These are phyloP conservation scores for Pugionium cornutum DNA, from an alignment of 345 rosid species.

Conservation along the genomic window DNA sequence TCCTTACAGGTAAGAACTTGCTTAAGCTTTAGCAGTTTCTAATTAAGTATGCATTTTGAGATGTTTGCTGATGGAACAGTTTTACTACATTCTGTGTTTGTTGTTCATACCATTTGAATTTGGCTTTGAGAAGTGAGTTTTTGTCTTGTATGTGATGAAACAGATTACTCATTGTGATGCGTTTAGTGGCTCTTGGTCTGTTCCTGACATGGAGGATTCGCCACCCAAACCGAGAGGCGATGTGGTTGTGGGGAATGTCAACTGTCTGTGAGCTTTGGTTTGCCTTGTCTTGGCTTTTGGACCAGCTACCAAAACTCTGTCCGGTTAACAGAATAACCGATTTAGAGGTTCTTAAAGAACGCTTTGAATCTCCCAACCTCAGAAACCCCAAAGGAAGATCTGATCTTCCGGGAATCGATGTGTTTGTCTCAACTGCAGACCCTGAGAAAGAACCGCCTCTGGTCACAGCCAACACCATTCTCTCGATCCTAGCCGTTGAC, in stretches of 20 bases:
- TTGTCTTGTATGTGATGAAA: slow-evolving; percentile 13
- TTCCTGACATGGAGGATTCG: slow-evolving; percentile 73
- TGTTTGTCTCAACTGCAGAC: slow-evolving; percentile 79
- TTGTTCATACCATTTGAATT: neutral
- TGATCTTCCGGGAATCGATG: slow-evolving; percentile 76
- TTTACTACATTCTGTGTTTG: neutral
- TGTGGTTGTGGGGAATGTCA: slow-evolving; percentile 83
- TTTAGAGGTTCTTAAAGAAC: slow-evolving; percentile 60
- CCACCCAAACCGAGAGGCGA: slow-evolving; percentile 69
- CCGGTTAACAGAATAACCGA: slow-evolving; percentile 74
- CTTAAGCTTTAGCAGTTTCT: neutral
- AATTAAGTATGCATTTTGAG: neutral
- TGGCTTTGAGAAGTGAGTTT: neutral
- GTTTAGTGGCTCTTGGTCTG: slow-evolving; percentile 63
- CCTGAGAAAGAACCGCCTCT: slow-evolving; percentile 85
- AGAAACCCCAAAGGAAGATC: slow-evolving; percentile 76
- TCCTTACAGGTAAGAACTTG: slow-evolving; percentile 58
- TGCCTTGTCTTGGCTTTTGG: slow-evolving; percentile 77
- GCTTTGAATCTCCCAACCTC: slow-evolving; percentile 72
- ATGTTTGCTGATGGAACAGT: neutral
- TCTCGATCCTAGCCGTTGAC: slow-evolving; percentile 72
- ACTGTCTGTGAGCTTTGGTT: slow-evolving; percentile 77
- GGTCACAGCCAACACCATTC: slow-evolving; percentile 76
- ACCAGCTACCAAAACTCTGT: slow-evolving; percentile 80
- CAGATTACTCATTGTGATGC: slow-evolving; percentile 58